Evolutionary conservation across 139 green algal genomes (phyloP), one percentile per base, ranked within the genome.

Genomic region (Coelastrella sp.): DNA sequence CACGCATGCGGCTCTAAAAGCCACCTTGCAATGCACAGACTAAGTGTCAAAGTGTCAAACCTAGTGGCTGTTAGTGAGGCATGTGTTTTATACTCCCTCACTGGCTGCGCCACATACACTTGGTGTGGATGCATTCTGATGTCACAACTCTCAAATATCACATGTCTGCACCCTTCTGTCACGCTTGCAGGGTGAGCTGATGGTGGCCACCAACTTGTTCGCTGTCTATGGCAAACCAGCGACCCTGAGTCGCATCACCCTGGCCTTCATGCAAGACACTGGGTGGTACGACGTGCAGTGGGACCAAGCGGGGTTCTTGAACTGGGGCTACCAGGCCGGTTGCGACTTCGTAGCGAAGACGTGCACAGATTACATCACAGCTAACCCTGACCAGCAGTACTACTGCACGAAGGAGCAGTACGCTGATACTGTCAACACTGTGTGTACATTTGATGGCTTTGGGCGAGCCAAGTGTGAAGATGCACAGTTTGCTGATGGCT

Each of bases 151-250:
- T 2, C 32, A 47, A 47, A 1, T 47, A 1, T 47, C 32, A 47
- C 32, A 47, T 47, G 32, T 47, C 32, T 47, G 32, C 32, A 47
- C 32, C 32, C 32, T 47, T 47, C 32, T 47, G 32, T 47, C 32
- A 47, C 32, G 32, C 32, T 47, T 80, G n/a, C 88, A 94, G 91
- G 93, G 92, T 5, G 94, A 96, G 88, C 68, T 96, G 17, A 96
- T 96, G 94, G 92, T 93, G 4, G 90, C 93, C 4, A 93, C 83
- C 68, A 93, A 92, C 85, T 83, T 91, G 65, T 95, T 93, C 59
- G 77, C 88, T 16, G 77, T 90, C 56, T 91, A 87, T 32, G 91
- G 91, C 78, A 83, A 85, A 58, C 90, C 91, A 11, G 83, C 91
- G 5, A 87, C 76, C 14, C 60, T 96, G 32, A 94, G 90, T 10